These are phyloP conservation scores for Trypanosoma lewisi DNA, from an alignment of 208 protist species.

Conservation along the genomic window DNA sequence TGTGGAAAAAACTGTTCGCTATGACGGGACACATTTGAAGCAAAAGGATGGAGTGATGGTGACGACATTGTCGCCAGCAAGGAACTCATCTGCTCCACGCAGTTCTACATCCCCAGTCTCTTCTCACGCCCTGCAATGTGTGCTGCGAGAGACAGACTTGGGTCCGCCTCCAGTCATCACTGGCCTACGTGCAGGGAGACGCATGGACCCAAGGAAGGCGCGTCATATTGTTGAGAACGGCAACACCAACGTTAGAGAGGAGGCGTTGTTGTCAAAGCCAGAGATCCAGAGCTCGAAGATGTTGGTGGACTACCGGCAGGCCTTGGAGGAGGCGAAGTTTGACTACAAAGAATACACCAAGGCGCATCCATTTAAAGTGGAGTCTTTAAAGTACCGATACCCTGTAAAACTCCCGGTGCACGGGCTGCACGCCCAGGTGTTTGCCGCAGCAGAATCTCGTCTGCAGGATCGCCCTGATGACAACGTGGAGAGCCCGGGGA, in stretches of 20 bases:
- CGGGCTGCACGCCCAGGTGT: slow-evolving; percentile 50
- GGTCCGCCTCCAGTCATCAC: slow-evolving; percentile 35
- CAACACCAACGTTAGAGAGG: not conserved
- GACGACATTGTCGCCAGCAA: not conserved
- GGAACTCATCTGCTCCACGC: not conserved
- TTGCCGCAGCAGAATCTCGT: slow-evolving; percentile 24
- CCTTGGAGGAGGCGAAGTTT: slow-evolving; percentile 35
- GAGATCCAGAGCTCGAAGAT: slow-evolving; percentile 60
- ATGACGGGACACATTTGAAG: not conserved
- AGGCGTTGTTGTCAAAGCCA: not conserved
- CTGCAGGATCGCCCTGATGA: slow-evolving; percentile 2
- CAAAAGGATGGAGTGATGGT: not conserved
- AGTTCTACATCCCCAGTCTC: not conserved
- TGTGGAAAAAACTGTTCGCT: not conserved
- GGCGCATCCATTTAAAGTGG: slow-evolving; percentile 56
- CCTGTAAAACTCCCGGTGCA: slow-evolving; percentile 53
- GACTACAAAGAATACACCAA: slow-evolving; percentile 55
- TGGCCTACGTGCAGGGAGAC: slow-evolving; percentile 55
- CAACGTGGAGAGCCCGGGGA: not conserved
- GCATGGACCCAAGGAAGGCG: slow-evolving; percentile 70
- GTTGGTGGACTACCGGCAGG: slow-evolving; percentile 43
- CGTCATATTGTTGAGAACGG: slow-evolving; percentile 32
- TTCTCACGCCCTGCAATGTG: slow-evolving; percentile 11
- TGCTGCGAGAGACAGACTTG: slow-evolving; percentile 30
- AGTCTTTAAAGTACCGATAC: slow-evolving; percentile 60